Conservation (phyloP, 352 stramenopile species). For the Aphanomyces cochlioides region DNA sequence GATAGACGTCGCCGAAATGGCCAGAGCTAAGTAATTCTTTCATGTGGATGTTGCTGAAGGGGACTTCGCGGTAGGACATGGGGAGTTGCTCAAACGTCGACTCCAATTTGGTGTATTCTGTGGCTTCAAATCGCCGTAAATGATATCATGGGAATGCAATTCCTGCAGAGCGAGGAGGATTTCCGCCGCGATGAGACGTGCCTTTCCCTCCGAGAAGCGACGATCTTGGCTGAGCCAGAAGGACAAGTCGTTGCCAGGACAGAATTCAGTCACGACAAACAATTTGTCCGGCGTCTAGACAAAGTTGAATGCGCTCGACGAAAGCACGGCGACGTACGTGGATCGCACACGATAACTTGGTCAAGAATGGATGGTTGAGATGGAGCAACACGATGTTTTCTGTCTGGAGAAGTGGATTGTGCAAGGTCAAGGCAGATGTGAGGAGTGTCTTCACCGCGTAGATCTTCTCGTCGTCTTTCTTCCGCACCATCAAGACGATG, state of each 20-base stretch:
- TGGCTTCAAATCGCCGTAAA: constrained; percentile 96
- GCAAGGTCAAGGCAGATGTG: constrained; percentile 90
- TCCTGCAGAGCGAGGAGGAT: constrained; percentile 91
- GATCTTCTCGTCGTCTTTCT: constrained; percentile 92
- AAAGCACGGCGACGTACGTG: constrained; percentile 34
- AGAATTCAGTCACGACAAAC: constrained; percentile 94
- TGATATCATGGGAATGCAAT: constrained; percentile 93
- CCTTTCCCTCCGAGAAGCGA: constrained; percentile 90
- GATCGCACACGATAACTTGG: constrained; percentile 82
- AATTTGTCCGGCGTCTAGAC: constrained; percentile 89
- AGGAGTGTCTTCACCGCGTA: constrained; percentile 95
- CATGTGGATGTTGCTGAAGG: too few species aligned
- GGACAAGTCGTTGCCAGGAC: constrained; percentile 92
- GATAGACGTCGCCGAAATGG: too few species aligned
- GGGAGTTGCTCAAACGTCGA: too few species aligned
- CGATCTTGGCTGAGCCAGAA: constrained; percentile 94
- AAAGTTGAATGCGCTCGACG: constrained; percentile 17
- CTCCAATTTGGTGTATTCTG: constrained; percentile 94
- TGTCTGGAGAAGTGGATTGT: constrained; percentile 92
- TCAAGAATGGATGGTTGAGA: constrained; percentile 90
- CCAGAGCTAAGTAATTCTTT: too few species aligned
- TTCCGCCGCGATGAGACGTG: constrained; percentile 89
- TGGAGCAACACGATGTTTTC: constrained; percentile 91
- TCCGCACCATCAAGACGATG: constrained; percentile 94
- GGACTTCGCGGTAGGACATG: too few species aligned